These are phyloP conservation scores for Capillidium heterosporum DNA, from an alignment of 371 early-diverging fungal genomes.

Conservation along the genomic window DNA sequence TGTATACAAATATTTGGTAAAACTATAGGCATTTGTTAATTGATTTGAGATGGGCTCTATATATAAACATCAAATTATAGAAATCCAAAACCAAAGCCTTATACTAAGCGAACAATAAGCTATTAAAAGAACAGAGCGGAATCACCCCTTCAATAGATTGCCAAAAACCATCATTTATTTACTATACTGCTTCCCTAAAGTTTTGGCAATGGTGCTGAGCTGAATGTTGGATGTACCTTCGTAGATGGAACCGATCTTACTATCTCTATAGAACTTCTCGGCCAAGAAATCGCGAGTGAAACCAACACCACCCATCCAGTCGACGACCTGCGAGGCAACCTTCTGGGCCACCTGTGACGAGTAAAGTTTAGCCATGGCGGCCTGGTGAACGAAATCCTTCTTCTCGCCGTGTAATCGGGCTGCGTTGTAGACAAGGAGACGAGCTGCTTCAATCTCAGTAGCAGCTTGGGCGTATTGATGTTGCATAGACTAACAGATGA, in stretches of 20 bases:
- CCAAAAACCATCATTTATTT: too few relatives aligned
- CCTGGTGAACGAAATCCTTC: constrained; percentile 75
- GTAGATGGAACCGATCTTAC: constrained; percentile 80
- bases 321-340: constrained; percentile 73
- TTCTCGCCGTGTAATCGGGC: constrained; percentile 91
- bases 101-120: too few relatives aligned
- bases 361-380: constrained; percentile 95
- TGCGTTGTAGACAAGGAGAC: constrained; percentile 92
- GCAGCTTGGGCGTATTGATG: constrained; percentile 91
- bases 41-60: too few relatives aligned
- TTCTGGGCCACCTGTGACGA: constrained; percentile 88
- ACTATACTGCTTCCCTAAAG: constrained; percentile 40
- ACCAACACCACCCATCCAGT: constrained; percentile 95
- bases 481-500: constrained; percentile 57
- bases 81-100: too few relatives aligned
- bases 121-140: too few relatives aligned
- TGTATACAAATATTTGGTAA: too few relatives aligned
- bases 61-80: too few relatives aligned
- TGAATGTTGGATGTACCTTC: constrained; percentile 90
- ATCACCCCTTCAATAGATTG: too few relatives aligned
- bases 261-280: constrained; percentile 94
- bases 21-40: too few relatives aligned
- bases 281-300: constrained; percentile 73
- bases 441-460: constrained; percentile 90
- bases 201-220: constrained; percentile 90